Percentiles rank a stretch among this genome's conserved stretches.
Conservation (phyloP, 306 rosid genomes). For the Trifolium fragiferum region DNA sequence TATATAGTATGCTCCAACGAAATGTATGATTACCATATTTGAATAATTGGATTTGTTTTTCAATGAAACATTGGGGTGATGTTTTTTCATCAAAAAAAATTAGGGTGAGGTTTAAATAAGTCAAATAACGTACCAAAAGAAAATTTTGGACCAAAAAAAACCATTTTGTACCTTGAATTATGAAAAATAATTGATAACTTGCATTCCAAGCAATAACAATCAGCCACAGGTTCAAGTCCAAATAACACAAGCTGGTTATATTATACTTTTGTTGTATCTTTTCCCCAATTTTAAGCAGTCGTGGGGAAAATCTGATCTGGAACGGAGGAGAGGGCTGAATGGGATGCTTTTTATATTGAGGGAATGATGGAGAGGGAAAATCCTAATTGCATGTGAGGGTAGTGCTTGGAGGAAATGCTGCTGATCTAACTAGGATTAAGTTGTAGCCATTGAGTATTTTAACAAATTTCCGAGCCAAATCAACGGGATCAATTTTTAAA, state of each 20-base stretch:
- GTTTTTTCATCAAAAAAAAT: no score
- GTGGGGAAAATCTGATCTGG: not conserved
- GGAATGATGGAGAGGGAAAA: no score
- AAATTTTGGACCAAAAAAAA: not conserved
- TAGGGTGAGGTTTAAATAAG: no score
- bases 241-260: not conserved
- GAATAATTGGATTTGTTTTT: not conserved
- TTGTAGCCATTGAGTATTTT: no score
- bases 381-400: no score
- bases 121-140: not conserved
- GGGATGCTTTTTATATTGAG: no score
- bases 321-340: no score
- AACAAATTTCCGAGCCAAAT: no score
- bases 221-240: not conserved
- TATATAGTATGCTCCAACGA: not conserved
- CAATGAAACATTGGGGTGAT: no score
- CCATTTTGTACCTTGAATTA: not conserved
- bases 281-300: not conserved
- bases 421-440: no score
- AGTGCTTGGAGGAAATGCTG: no score
- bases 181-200: not conserved
- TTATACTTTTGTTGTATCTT: not conserved
- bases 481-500: no score
- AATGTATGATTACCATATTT: not conserved
- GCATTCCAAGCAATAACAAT: not conserved